Percentiles rank a stretch among this genome's conserved stretches.
Conservation (phyloP, 495 filamentous ascomycete species). For the Bryoglossum gracile region DNA sequence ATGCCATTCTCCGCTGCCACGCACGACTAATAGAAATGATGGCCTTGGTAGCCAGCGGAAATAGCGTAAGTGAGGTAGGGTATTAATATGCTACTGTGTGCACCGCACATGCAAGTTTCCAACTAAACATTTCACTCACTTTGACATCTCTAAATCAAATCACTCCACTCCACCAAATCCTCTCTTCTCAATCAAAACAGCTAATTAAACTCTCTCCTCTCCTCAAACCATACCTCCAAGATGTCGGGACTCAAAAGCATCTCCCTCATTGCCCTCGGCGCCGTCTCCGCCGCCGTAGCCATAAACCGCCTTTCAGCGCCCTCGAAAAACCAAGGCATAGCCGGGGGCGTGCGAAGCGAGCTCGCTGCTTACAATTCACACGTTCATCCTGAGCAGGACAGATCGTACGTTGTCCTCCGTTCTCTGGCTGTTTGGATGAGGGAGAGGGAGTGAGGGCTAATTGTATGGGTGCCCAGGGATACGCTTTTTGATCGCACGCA, state of each 20-base stretch:
- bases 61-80: too few relatives aligned
- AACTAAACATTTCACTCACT: too few relatives aligned
- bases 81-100: too few relatives aligned
- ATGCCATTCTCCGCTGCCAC: too few relatives aligned
- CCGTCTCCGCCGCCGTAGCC: not conserved
- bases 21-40: too few relatives aligned
- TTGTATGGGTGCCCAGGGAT: constrained; percentile 13
- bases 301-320: not conserved
- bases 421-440: not conserved
- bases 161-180: too few relatives aligned
- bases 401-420: constrained; percentile 5
- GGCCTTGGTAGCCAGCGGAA: too few relatives aligned
- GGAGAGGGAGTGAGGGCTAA: not conserved
- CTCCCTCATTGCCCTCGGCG: not conserved
- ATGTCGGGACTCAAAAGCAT: not conserved
- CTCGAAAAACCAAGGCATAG: not conserved
- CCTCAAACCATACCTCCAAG: too few relatives aligned
- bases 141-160: too few relatives aligned
- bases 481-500: constrained; percentile 19
- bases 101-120: too few relatives aligned
- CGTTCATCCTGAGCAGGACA: constrained; percentile 11
- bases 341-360: not conserved
- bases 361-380: constrained; percentile 2
- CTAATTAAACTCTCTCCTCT: too few relatives aligned
- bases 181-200: too few relatives aligned